Evolutionary conservation across 257 asterid genomes (phyloP).

Genomic region (Petunia axillaris): DNA sequence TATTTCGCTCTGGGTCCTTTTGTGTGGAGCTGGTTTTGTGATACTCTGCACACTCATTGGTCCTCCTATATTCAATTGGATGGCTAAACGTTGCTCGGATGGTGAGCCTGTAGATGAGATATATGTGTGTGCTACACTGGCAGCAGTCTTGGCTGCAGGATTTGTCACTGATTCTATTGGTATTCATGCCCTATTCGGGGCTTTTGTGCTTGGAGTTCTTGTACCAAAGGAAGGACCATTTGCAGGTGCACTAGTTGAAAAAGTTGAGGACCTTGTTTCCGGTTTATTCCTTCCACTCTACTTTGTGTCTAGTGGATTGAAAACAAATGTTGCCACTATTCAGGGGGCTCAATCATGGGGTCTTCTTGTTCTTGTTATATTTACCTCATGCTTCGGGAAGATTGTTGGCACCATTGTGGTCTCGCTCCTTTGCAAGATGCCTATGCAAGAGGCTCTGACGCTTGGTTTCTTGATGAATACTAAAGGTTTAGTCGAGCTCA

Average conservation of each 20-base stretch:
- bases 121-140: slow-evolving; percentile 61
- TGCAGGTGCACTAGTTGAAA: slow-evolving; percentile 64
- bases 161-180: slow-evolving; percentile 67
- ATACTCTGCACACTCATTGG: slow-evolving; percentile 39
- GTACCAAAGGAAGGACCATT: slow-evolving; percentile 73
- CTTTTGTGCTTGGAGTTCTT: slow-evolving; percentile 68
- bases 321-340: slow-evolving; percentile 63
- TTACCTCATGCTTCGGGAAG: slow-evolving; percentile 64
- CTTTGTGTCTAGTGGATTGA: slow-evolving; percentile 69
- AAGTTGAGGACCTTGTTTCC: slow-evolving; percentile 63
- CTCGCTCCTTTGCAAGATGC: slow-evolving; percentile 47
- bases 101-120: slow-evolving; percentile 74
- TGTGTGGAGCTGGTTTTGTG: slow-evolving; percentile 54
- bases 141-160: slow-evolving; percentile 65
- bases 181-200: slow-evolving; percentile 74
- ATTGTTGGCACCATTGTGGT: slow-evolving; percentile 55
- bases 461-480: slow-evolving; percentile 73
- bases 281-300: slow-evolving; percentile 69
- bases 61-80: slow-evolving; percentile 57
- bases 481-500: slow-evolving; percentile 72
- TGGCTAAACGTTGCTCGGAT: slow-evolving; percentile 55
- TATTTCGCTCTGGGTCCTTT: slow-evolving; percentile 60
- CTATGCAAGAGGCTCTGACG: slow-evolving; percentile 54
- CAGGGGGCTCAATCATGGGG: slow-evolving; percentile 73
- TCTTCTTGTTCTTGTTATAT: slow-evolving; percentile 60